These are phyloP conservation scores for Adansonia digitata DNA, from an alignment of 345 rosid species.

Conservation along the genomic window DNA sequence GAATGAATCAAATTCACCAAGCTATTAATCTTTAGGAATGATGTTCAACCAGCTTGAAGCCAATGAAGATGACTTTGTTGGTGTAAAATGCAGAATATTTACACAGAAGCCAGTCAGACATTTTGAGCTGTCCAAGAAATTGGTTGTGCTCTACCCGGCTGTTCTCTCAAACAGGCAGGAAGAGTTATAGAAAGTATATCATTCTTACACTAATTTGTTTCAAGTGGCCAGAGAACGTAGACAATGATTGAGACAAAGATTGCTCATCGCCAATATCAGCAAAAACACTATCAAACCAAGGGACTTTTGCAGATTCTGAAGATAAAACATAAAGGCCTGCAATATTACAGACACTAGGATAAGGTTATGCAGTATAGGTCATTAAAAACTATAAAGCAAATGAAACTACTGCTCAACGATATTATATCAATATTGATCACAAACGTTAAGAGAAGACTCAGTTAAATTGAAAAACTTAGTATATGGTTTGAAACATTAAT, in stretches of 20 bases:
- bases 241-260: conserved; percentile 81
- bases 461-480: neutral
- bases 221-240: conserved; percentile 93
- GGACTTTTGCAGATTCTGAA: conserved; percentile 75
- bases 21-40: neutral
- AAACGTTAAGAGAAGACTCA: neutral
- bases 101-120: neutral
- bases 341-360: conserved; percentile 12
- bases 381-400: neutral
- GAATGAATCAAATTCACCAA: neutral
- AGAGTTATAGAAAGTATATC: conserved; percentile 13
- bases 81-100: neutral
- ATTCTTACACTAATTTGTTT: conserved; percentile 80
- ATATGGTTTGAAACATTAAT: neutral
- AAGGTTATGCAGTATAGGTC: neutral
- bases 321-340: conserved; percentile 83
- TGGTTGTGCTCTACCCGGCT: neutral
- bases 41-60: neutral
- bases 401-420: neutral
- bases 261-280: conserved; percentile 98
- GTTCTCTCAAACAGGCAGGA: conserved; percentile 1
- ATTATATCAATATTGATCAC: neutral
- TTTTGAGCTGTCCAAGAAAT: conserved; percentile 10
- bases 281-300: conserved; percentile 91
- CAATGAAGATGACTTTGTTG: neutral